These are phyloP conservation scores for Nakaseomyces delphensis DNA, from an alignment of 1,139 yeast species.

Conservation along the genomic window DNA sequence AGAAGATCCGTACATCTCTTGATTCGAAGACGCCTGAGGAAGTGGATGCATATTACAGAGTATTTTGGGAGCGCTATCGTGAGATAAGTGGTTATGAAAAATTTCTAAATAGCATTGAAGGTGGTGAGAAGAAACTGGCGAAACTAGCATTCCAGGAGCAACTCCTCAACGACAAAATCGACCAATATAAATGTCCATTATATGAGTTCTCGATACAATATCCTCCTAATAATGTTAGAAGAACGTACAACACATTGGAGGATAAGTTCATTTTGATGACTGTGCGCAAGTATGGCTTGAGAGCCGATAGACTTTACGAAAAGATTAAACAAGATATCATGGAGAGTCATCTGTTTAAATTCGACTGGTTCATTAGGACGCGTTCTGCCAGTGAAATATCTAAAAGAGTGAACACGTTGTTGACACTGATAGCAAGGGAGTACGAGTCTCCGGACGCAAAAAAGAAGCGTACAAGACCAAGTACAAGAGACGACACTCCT, in stretches of 20 bases:
- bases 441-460: slow-evolving; percentile 53
- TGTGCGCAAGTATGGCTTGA: slow-evolving; percentile 69
- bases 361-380: slow-evolving; percentile 84
- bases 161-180: slow-evolving; percentile 56
- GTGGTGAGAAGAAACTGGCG: slow-evolving; percentile 73
- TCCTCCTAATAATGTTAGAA: slow-evolving; percentile 87
- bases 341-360: slow-evolving; percentile 65
- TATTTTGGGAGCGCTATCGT: slow-evolving; percentile 65
- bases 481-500: slow-evolving; percentile 1
- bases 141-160: slow-evolving; percentile 58
- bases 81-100: slow-evolving; percentile 82
- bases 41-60: slow-evolving; percentile 55
- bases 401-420: slow-evolving; percentile 70
- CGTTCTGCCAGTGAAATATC: slow-evolving; percentile 79
- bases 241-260: slow-evolving; percentile 76
- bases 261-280: slow-evolving; percentile 73
- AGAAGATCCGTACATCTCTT: slow-evolving; percentile 54
- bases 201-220: slow-evolving; percentile 69
- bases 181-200: slow-evolving; percentile 56
- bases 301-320: slow-evolving; percentile 62
- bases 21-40: slow-evolving; percentile 66
- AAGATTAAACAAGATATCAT: slow-evolving; percentile 68
- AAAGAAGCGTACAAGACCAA: slow-evolving; percentile 16
- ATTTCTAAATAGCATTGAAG: slow-evolving; percentile 74
- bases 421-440: slow-evolving; percentile 73